Base-by-base conservation (phyloP, 257 asterid genomes). In the Nicotiana otophora region DNA sequence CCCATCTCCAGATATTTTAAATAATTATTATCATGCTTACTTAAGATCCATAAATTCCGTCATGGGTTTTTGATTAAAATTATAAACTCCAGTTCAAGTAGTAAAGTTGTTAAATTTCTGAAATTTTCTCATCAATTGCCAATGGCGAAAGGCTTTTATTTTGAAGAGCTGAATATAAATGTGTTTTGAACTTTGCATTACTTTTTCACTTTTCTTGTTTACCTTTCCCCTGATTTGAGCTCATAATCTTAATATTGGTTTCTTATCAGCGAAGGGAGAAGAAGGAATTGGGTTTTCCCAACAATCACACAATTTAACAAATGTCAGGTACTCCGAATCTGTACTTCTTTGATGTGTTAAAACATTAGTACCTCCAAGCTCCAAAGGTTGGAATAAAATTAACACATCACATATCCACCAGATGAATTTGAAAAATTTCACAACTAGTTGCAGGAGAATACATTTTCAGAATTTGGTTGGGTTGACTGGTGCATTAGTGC, bases 261-360 rank as follows among this genome's bases (percentile, higher is more conserved):
- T 72, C 86, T 57, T 33, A 31, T 65, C 93, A 96, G 99, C 83
- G 99, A 96, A 90, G 99, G 99, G 84, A 88, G 97, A 65, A 87
- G 99, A 84, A 91, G 98, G 87, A 92, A 93, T 85, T 96, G 99
- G 99, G 91, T 92, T 77, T 93, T 96, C 85, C 98, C 99, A 78
- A 87, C 91, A 60, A 94, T 96, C 80, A 85, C 90, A 68, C 90
- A 87, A 85, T 85, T 82, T 81, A 74, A 66, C 46, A 87, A 68
- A 77, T 79, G 91, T 78, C 86, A 91, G 98, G 98, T 93, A 89
- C 61, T 79, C 12, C 23, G 54, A 81, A 61, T 85, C 36, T 51
- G 28, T 28, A 5, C 80, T 75, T 75, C 46, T 15, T 75, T 75
- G 80, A 74, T 62, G 19, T 26, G 53, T 75, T 75, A 7, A 26